These are phyloP conservation scores for Hemisphaericaspora nanyangensis DNA, from an alignment of 805 yeast species.

Conservation along the genomic window DNA sequence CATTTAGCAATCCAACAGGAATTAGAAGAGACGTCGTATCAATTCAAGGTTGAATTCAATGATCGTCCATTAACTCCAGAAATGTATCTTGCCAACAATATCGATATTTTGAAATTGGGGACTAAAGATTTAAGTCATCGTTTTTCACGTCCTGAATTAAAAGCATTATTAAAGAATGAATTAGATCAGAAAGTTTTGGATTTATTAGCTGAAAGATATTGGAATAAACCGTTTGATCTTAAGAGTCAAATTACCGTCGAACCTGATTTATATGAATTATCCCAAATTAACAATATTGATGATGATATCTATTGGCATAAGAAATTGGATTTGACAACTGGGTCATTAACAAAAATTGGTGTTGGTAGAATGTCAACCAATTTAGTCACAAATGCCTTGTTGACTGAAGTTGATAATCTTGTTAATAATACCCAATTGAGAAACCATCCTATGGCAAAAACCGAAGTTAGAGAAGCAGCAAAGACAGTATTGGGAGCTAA, in stretches of 20 bases:
- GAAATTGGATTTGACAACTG: constrained; percentile 78
- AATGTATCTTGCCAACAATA: constrained; percentile 86
- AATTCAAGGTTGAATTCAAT: constrained; percentile 93
- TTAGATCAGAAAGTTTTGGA: constrained; percentile 88
- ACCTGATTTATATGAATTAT: constrained; percentile 53
- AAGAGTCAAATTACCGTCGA: constrained; percentile 23
- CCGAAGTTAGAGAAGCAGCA: constrained; percentile 82
- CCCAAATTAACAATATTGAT: constrained; percentile 43
- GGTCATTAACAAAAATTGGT: constrained; percentile 81
- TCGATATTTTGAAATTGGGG: constrained; percentile 80
- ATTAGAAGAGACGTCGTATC: constrained; percentile 87
- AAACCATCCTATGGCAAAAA: constrained; percentile 82
- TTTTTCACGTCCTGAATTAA: constrained; percentile 80
- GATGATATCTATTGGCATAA: constrained; percentile 85
- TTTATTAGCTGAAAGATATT: constrained; percentile 81
- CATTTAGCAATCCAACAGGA: constrained; percentile 82
- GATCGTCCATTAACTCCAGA: constrained; percentile 93
- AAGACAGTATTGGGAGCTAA: constrained; percentile 70
- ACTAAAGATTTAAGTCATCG: constrained; percentile 82
- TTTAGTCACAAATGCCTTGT: constrained; percentile 73
- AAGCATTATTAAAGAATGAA: constrained; percentile 72
- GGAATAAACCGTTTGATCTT: constrained; percentile 63
- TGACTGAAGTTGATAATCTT: constrained; percentile 72
- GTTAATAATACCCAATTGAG: constrained; percentile 71
- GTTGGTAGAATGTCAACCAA: constrained; percentile 88